Percentiles rank a stretch among this genome's conserved stretches.
These are phyloP conservation scores for Sporobolomyces phaffii DNA, from an alignment of 768 basidiomycete genomes.

Conservation along the genomic window DNA sequence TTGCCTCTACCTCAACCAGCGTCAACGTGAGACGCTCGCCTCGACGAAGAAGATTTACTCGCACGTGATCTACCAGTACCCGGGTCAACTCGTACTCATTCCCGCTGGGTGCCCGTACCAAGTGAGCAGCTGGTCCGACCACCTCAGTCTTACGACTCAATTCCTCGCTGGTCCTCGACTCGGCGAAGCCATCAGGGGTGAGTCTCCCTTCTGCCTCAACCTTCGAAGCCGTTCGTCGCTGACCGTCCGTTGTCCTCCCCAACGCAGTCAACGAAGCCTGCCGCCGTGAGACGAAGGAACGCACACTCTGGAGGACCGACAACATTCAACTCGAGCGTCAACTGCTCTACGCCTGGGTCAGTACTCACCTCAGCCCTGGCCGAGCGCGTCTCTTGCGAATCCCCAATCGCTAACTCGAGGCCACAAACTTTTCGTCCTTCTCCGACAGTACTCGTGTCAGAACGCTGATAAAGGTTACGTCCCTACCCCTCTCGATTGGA, in stretches of 20 bases:
- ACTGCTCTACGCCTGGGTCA: conserved; percentile 17
- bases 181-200: background rate
- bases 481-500: background rate
- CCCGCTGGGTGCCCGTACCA: conserved; percentile 37
- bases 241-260: background rate
- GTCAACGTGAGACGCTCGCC: conserved; percentile 13
- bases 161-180: conserved; percentile 24
- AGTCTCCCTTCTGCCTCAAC: too few species aligned
- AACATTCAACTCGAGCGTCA: conserved; percentile 21
- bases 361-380: conserved; percentile 18
- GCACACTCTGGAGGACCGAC: conserved; percentile 10
- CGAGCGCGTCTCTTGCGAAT: background rate
- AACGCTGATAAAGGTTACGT: background rate
- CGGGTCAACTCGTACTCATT: conserved; percentile 31
- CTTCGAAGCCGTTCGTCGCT: background rate
- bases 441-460: conserved; percentile 2
- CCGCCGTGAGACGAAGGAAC: conserved; percentile 14
- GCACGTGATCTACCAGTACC: conserved; percentile 26
- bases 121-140: conserved; percentile 28
- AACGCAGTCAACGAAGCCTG: background rate
- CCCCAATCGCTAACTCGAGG: background rate
- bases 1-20: conserved; percentile 22
- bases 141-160: conserved; percentile 20
- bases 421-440: background rate
- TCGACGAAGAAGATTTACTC: conserved; percentile 12